Evolutionary conservation across 2,329 filamentous ascomycete species (phyloP).

Genomic region (Cladophialophora psammophila): DNA sequence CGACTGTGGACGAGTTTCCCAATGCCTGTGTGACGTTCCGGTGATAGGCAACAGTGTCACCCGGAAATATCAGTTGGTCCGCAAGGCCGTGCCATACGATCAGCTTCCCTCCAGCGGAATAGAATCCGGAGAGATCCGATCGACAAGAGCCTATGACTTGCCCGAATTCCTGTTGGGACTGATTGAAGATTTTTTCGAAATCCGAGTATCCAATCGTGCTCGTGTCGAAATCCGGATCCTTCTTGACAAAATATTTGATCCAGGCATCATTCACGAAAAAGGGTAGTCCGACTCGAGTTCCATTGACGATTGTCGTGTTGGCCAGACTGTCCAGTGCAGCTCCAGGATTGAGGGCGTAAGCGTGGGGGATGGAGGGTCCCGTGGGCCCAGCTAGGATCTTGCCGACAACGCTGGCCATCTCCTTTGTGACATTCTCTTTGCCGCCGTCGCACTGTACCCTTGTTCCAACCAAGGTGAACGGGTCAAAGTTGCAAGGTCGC

Average conservation of each 20-base stretch:
- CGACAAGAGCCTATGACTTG: not conserved
- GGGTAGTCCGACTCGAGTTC: not conserved
- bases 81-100: conserved; percentile 17
- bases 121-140: conserved; percentile 10
- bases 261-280: conserved; percentile 19
- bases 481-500: conserved; percentile 29
- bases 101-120: conserved; percentile 6
- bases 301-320: conserved; percentile 15
- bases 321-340: conserved; percentile 14
- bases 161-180: conserved; percentile 2
- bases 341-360: conserved; percentile 10
- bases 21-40: not conserved
- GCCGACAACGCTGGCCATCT: not conserved
- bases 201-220: not conserved
- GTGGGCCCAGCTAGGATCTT: conserved; percentile 8
- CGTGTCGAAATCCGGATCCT: conserved; percentile 7
- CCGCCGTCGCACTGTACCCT: not conserved
- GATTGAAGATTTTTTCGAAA: conserved; percentile 8
- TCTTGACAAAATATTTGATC: conserved; percentile 14
- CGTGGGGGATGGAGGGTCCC: conserved; percentile 3
- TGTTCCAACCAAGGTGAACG: conserved; percentile 21
- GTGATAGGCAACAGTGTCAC: conserved; percentile 7
- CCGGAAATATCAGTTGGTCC: conserved; percentile 16
- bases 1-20: conserved; percentile 4
- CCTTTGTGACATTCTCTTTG: not conserved